Base-by-base conservation (phyloP, 2,329 filamentous ascomycete genomes). In the Pseudogymnoascus sp. region DNA sequence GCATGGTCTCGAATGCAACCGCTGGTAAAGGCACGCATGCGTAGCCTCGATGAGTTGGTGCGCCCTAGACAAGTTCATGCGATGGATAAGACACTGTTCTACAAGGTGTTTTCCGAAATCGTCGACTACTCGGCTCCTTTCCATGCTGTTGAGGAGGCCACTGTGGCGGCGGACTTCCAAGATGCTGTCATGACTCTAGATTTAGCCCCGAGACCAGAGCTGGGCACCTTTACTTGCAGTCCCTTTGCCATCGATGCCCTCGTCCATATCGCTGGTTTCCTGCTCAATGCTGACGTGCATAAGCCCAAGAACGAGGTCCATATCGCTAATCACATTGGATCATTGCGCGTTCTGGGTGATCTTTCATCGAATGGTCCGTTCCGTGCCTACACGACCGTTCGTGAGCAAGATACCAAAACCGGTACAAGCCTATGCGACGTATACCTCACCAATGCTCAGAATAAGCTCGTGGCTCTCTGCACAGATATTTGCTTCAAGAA, bases 321-420 rank as follows among this genome's bases (percentile, higher is more conserved):
- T 70, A 83, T 86, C 68, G 84, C 82, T 7, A 83, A 85, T 66
- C 83, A 82, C 38, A 85, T 83, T 83, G 79, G 79, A 41, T 79
- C 77, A 2, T 72, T 84, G 67, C 75, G 79, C 23, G 23, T 49
- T 28, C 23, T 49, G 42, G 42, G 42, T 49, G 42, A 49, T 25
- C 12, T 49, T 49, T 28, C 42, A 7, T 49, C 42, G 7, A 49
- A 25, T 14, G 42, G 42, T 5, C 42, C 42, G 14, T 49, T 49
- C 42, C 42, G 42, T 49, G 42, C 42, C 5, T 49, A 49, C 14
- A 49, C 42, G 7, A 49, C 42, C 22, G 23, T 49, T 28, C 42
- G 42, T n/a, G 42, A 49, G 14, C 42, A 49, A 16, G 42, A 49
- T 16, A 14, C 42, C 14, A 49, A 49, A 49, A 25, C 22, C 2